These are phyloP conservation scores for Penicillium sp. DNA, from an alignment of 2,329 filamentous ascomycete species.

Conservation along the genomic window DNA sequence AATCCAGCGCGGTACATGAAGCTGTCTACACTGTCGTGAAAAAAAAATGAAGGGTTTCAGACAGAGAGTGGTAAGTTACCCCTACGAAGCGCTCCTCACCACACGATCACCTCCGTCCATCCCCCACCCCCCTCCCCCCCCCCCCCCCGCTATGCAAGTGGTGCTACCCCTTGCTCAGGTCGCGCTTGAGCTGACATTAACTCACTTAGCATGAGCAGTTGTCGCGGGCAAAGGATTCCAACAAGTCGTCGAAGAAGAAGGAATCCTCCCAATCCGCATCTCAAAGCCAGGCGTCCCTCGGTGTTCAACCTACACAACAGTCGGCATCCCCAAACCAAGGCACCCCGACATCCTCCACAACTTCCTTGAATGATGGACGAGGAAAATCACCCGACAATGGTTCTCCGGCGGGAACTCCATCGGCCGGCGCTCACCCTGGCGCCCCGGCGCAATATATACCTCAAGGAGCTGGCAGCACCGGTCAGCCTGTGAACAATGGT, in stretches of 20 bases:
- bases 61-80: conserved; percentile 83
- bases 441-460: conserved; percentile 38
- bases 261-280: conserved; percentile 66
- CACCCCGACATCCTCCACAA: conserved; percentile 86
- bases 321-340: conserved; percentile 60
- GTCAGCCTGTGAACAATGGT: conserved; percentile 49
- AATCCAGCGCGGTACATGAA: conserved; percentile 36
- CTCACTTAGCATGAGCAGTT: conserved; percentile 68
- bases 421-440: conserved; percentile 29
- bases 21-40: conserved; percentile 36
- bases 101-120: conserved; percentile 20
- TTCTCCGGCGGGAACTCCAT: conserved; percentile 28
- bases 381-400: conserved; percentile 64
- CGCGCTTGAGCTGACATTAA: conserved; percentile 9
- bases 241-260: conserved; percentile 73
- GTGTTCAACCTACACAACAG: conserved; percentile 51
- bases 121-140: conserved; percentile 21
- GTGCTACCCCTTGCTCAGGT: conserved; percentile 6
- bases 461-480: conserved; percentile 34
- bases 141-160: conserved; percentile 20
- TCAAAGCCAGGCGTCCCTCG: conserved; percentile 60
- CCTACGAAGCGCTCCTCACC: conserved; percentile 18
- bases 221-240: conserved; percentile 81
- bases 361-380: conserved; percentile 77
- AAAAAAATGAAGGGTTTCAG: conserved; percentile 94